phyloP scores from a whole-genome alignment of 495 filamentous ascomycete species.

The Letharia lupina region DNA sequence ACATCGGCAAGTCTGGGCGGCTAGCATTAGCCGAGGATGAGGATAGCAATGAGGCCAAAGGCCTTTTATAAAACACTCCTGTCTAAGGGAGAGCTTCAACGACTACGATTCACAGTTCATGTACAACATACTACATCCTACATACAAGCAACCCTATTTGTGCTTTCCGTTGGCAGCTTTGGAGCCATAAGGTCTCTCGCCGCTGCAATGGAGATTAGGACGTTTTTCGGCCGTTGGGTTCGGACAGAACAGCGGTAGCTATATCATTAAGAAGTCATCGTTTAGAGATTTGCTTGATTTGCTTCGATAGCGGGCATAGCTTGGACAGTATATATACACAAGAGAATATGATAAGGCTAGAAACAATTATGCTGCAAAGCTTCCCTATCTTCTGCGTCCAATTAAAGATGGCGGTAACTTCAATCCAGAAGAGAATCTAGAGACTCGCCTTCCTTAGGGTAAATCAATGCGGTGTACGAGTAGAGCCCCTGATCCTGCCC shows the following conservation, averaged over 20 bases:
- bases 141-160: not conserved
- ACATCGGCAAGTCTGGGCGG: not conserved
- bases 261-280: not conserved
- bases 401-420: not conserved
- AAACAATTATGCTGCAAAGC: not conserved
- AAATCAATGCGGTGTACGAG: not conserved
- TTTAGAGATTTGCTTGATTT: not conserved
- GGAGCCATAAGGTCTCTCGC: not conserved
- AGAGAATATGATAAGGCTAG: not conserved
- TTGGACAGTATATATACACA: not conserved
- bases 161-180: not conserved
- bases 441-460: not conserved
- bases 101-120: not conserved
- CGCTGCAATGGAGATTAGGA: not conserved
- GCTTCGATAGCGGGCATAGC: conserved; percentile 1
- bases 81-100: not conserved
- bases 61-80: not conserved
- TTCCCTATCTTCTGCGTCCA: not conserved
- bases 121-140: not conserved
- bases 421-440: not conserved
- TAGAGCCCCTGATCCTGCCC: no score
- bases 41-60: not conserved
- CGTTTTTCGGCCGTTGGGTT: not conserved
- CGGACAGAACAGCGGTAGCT: not conserved
- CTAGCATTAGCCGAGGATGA: not conserved